phyloP scores from a whole-genome alignment of 2,329 filamentous ascomycete species.

The Tetracladium maxilliforme region DNA sequence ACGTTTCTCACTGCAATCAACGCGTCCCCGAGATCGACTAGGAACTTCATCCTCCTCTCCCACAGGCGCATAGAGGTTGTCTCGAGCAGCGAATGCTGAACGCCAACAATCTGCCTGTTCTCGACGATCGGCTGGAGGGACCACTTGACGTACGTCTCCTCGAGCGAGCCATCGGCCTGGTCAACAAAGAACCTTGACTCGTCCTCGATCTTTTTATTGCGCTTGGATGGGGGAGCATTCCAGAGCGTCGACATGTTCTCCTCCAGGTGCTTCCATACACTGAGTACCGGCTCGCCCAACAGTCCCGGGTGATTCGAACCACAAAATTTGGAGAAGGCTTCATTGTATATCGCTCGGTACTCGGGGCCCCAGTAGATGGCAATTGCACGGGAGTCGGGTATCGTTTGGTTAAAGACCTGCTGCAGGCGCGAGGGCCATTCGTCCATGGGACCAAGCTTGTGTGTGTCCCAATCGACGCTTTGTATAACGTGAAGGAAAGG shows the following conservation, averaged over 20 bases:
- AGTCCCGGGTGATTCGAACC: conserved; percentile 49
- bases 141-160: conserved; percentile 33
- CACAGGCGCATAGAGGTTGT: conserved; percentile 30
- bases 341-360: conserved; percentile 55
- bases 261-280: conserved; percentile 40
- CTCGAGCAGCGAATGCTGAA: conserved; percentile 30
- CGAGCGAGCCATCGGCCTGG: conserved; percentile 20
- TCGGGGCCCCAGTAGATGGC: conserved; percentile 52
- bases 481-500: conserved; percentile 24
- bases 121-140: conserved; percentile 30
- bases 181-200: conserved; percentile 30
- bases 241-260: conserved; percentile 22
- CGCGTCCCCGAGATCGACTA: conserved; percentile 29
- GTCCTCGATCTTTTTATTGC: conserved; percentile 20
- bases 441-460: conserved; percentile 28
- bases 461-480: conserved; percentile 28
- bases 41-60: conserved; percentile 32
- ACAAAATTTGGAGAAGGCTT: conserved; percentile 49
- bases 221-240: conserved; percentile 15
- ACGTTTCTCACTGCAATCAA: conserved; percentile 25
- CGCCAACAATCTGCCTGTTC: conserved; percentile 24
- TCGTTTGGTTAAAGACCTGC: conserved; percentile 25
- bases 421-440: conserved; percentile 31
- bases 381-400: conserved; percentile 30
- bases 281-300: conserved; percentile 42